A percentile compares a stretch with the other conserved stretches of the same genome.
Evolutionary conservation across 2,329 filamentous ascomycete genomes (phyloP).

Genomic region (Colletotrichum agaves): DNA sequence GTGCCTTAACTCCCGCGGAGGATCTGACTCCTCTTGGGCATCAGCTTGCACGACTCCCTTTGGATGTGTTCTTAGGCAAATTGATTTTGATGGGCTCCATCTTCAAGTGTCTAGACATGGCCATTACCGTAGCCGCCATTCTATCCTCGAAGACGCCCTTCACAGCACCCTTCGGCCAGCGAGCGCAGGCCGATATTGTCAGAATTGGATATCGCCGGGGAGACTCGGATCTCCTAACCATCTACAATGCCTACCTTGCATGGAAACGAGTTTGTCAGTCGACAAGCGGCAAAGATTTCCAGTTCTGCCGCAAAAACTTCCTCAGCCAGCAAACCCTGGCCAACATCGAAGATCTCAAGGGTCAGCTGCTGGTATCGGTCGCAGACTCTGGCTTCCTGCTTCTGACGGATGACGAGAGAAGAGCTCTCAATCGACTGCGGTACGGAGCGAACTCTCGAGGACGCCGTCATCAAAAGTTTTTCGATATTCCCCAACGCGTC

Average conservation of each 20-base stretch:
- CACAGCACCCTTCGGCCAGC: constrained; percentile 84
- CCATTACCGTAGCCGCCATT: constrained; percentile 91
- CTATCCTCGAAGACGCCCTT: constrained; percentile 96
- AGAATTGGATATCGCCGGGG: constrained; percentile 82
- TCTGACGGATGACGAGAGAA: constrained; percentile 78
- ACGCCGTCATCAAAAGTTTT: constrained; percentile 78
- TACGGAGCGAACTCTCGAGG: constrained; percentile 63
- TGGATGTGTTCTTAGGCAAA: constrained; percentile 96
- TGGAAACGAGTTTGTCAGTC: constrained; percentile 88
- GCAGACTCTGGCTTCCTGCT: constrained; percentile 86
- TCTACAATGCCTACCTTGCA: constrained; percentile 91
- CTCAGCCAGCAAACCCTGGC: constrained; percentile 87
- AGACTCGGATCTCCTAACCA: constrained; percentile 91
- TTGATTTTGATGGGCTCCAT: constrained; percentile 86
- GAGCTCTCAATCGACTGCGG: constrained; percentile 74
- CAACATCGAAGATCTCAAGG: constrained; percentile 96
- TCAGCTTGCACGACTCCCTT: constrained; percentile 86
- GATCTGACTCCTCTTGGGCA: constrained; percentile 87
- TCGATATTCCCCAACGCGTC: constrained; percentile 80
- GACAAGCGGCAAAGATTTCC: constrained; percentile 76
- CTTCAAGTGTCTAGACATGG: constrained; percentile 92
- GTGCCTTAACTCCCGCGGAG: constrained; percentile 83
- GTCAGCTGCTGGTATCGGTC: constrained; percentile 85
- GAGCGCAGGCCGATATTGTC: constrained; percentile 83
- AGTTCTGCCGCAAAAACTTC: constrained; percentile 96